phyloP scores from a whole-genome alignment of 306 rosid genomes.

The Canavalia gladiata region DNA sequence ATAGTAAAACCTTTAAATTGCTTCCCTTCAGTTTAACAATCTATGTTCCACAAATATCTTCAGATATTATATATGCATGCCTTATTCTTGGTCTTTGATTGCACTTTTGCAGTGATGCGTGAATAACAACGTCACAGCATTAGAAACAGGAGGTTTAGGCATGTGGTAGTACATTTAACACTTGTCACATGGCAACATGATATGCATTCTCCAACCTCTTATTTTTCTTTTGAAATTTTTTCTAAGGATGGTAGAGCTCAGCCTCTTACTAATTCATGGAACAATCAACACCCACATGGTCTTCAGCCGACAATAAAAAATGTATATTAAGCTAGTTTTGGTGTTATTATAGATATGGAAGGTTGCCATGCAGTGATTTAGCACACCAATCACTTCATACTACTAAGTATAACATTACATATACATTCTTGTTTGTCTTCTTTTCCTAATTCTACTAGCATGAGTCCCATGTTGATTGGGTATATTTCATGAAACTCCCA shows the following conservation, averaged over 20 bases:
- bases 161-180: not conserved
- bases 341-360: constrained; percentile 15
- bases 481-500: not conserved
- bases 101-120: not conserved
- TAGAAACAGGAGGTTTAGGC: constrained; percentile 6
- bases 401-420: too few species aligned
- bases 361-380: not conserved
- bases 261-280: constrained; percentile 6
- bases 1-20: constrained; percentile 23
- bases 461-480: not conserved
- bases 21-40: constrained; percentile 14
- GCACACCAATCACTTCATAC: too few species aligned
- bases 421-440: too few species aligned
- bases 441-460: not conserved
- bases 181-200: constrained; percentile 12
- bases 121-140: not conserved
- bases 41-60: constrained; percentile 3
- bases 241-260: not conserved
- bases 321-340: not conserved
- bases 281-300: not conserved
- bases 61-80: not conserved
- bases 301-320: not conserved
- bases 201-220: constrained; percentile 5
- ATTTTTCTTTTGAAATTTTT: not conserved
- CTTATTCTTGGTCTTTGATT: constrained; percentile 24